Percentiles rank a stretch among this genome's conserved stretches.
phyloP scores from a whole-genome alignment of 202 grass and related monocot species.

The Eragrostis tef region DNA sequence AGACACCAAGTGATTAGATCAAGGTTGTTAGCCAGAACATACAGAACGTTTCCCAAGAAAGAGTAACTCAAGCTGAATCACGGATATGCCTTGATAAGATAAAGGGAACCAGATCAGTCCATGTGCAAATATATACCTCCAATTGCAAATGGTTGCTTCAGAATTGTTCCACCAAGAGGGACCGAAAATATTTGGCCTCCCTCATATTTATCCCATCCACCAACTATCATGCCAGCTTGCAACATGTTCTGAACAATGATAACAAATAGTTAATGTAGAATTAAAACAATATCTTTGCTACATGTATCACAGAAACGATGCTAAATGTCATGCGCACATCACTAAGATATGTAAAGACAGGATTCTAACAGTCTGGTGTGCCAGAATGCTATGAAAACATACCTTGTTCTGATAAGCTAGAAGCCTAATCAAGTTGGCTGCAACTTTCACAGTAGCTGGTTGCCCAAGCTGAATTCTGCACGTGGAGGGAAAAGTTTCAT shows the following conservation, averaged over 20 bases:
- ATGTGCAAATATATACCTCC: constrained; percentile 54
- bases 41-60: neutral
- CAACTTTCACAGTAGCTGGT: constrained; percentile 82
- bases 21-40: neutral
- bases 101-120: neutral
- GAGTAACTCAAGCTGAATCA: neutral
- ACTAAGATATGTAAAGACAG: neutral
- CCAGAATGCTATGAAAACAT: constrained; percentile 30
- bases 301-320: neutral
- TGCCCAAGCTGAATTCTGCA: constrained; percentile 86
- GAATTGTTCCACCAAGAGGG: constrained; percentile 85
- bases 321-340: neutral
- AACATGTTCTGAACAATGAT: constrained; percentile 71
- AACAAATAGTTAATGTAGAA: neutral
- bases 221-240: constrained; percentile 91
- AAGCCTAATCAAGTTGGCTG: constrained; percentile 89
- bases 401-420: constrained; percentile 94
- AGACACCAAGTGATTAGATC: neutral
- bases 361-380: constrained; percentile 4
- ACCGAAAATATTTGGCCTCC: constrained; percentile 90
- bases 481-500: constrained; percentile 15
- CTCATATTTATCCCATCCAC: constrained; percentile 97
- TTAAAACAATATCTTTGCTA: neutral
- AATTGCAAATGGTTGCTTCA: constrained; percentile 84
- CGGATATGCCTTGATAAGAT: neutral